Evolutionary conservation across 768 basidiomycete species (phyloP).

Genomic region (Suillus ampliporus): DNA sequence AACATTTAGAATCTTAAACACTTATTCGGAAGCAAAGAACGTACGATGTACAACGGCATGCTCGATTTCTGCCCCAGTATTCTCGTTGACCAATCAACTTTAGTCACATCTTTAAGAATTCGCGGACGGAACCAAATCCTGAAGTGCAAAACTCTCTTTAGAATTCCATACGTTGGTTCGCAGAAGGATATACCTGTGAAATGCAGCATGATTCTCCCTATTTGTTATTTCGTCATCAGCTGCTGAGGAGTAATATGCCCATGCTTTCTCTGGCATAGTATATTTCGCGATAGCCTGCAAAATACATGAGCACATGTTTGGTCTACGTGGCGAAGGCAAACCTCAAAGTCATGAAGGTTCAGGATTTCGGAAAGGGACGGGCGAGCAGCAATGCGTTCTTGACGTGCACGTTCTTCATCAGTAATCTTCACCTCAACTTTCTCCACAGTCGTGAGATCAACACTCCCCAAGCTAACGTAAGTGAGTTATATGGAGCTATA

Average conservation of each 20-base stretch:
- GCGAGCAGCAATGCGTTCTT: slow-evolving; percentile 59
- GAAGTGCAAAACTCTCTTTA: background rate
- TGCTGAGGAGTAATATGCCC: slow-evolving; percentile 92
- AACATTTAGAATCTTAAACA: slow-evolving; percentile 2
- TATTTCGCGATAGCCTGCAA: slow-evolving; percentile 74
- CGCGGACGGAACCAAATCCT: slow-evolving; percentile 89
- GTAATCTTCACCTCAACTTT: slow-evolving; percentile 67
- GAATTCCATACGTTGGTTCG: too few species aligned
- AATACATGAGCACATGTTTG: background rate
- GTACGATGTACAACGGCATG: slow-evolving; percentile 79
- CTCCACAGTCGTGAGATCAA: slow-evolving; percentile 69
- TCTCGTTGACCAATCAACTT: slow-evolving; percentile 77
- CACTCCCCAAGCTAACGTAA: slow-evolving; percentile 58
- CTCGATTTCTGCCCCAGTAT: slow-evolving; percentile 76
- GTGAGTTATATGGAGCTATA: background rate
- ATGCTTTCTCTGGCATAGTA: slow-evolving; percentile 81
- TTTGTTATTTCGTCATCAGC: slow-evolving; percentile 90
- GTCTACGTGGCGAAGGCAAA: slow-evolving; percentile 27
- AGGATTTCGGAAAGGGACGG: slow-evolving; percentile 79
- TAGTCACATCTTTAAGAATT: slow-evolving; percentile 79
- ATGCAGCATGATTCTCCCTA: slow-evolving; percentile 86
- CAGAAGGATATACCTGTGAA: slow-evolving; percentile 61
- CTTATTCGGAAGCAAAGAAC: slow-evolving; percentile 17
- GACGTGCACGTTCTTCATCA: slow-evolving; percentile 70
- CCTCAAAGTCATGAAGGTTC: slow-evolving; percentile 93